Evolutionary conservation across 768 basidiomycete genomes (phyloP).

Genomic region (Panaeolus papilionaceus): DNA sequence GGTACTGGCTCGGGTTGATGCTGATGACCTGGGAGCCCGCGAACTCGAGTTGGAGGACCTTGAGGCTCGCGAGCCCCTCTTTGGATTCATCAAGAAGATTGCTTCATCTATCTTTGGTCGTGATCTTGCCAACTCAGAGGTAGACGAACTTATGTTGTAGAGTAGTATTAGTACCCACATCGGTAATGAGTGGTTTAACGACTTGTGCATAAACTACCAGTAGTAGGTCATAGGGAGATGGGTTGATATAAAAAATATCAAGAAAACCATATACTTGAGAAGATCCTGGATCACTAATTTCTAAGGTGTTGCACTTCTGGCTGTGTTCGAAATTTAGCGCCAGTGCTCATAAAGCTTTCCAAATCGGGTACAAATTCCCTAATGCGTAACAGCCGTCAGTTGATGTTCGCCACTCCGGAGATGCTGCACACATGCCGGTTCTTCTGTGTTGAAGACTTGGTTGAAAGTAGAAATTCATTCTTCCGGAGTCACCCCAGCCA

Average conservation of each 20-base stretch:
- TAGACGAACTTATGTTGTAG: background rate
- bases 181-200: too few species aligned
- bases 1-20: background rate
- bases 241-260: too few species aligned
- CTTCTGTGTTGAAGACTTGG: too few species aligned
- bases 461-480: too few species aligned
- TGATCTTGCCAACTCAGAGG: background rate
- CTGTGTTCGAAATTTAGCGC: background rate
- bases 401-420: too few species aligned
- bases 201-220: too few species aligned
- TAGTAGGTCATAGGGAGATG: too few species aligned
- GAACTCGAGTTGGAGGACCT: background rate
- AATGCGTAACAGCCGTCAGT: background rate
- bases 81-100: slow-evolving; percentile 1
- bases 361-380: background rate
- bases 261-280: too few species aligned
- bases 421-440: too few species aligned
- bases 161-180: background rate
- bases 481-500: too few species aligned
- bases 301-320: too few species aligned
- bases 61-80: background rate
- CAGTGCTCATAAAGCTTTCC: background rate
- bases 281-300: too few species aligned
- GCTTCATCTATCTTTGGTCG: background rate
- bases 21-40: background rate